phyloP scores from a whole-genome alignment of 345 rosid genomes.

The Crucihimalaya himalaica region DNA sequence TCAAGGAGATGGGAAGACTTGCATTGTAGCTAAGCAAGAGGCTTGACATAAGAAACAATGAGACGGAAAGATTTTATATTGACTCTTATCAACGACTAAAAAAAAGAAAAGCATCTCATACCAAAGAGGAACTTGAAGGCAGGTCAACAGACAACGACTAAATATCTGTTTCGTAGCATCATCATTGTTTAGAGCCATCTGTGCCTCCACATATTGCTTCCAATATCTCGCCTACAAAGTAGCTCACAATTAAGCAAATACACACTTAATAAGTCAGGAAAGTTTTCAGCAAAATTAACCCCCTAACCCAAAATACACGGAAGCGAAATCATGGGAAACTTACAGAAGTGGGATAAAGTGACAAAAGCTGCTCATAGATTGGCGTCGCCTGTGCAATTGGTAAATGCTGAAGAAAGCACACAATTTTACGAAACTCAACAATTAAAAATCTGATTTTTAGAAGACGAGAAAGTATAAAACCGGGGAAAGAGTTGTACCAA shows the following conservation, averaged over 20 bases:
- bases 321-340: slow-evolving; percentile 41
- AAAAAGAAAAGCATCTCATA: slow-evolving; percentile 36
- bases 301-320: neutral
- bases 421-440: slow-evolving; percentile 4
- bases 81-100: slow-evolving; percentile 3
- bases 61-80: neutral
- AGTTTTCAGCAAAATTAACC: slow-evolving; percentile 5
- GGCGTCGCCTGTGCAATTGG: slow-evolving; percentile 82
- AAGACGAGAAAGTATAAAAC: neutral
- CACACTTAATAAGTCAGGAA: neutral
- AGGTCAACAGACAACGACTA: slow-evolving; percentile 88
- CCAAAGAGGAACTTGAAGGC: slow-evolving; percentile 97
- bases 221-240: slow-evolving; percentile 78
- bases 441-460: neutral
- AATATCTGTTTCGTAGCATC: slow-evolving; percentile 92
- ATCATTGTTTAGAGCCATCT: slow-evolving; percentile 79
- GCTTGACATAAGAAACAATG: neutral
- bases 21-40: slow-evolving; percentile 7
- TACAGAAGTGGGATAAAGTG: slow-evolving; percentile 84
- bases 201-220: slow-evolving; percentile 96
- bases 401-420: slow-evolving; percentile 51
- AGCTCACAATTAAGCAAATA: slow-evolving; percentile 20
- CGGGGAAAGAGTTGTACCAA: slow-evolving; percentile 46
- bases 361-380: slow-evolving; percentile 79
- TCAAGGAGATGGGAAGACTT: slow-evolving; percentile 19